Evolutionary conservation across 208 protist genomes (phyloP).

Genomic region (Trypanosoma platydactyli): DNA sequence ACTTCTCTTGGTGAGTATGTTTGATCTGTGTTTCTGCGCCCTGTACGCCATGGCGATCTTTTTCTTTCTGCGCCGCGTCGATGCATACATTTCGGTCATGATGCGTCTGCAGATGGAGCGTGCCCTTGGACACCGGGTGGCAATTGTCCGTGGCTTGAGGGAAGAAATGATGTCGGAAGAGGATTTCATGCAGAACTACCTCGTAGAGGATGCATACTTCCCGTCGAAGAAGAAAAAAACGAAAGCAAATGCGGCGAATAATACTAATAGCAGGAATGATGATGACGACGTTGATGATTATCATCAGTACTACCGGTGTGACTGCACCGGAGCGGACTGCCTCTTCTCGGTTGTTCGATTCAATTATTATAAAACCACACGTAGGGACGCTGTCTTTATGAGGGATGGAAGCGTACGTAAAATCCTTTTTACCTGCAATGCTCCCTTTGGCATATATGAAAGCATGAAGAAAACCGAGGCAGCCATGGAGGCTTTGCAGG

Average conservation of each 20-base stretch:
- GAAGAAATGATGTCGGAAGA: conserved; percentile 34
- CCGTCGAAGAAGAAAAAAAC: not conserved
- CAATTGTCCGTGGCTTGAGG: conserved; percentile 60
- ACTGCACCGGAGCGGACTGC: conserved; percentile 58
- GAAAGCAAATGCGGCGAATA: not conserved
- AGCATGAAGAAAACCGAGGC: conserved; percentile 56
- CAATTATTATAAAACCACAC: conserved; percentile 47
- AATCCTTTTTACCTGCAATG: conserved; percentile 64
- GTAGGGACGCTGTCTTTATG: conserved; percentile 55
- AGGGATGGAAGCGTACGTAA: conserved; percentile 46
- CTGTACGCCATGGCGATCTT: conserved; percentile 49
- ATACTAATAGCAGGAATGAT: conserved; percentile 4
- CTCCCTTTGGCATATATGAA: conserved; percentile 53
- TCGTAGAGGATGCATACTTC: conserved; percentile 62
- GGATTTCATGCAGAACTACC: conserved; percentile 40
- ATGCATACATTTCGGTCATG: conserved; percentile 50
- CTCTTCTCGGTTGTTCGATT: conserved; percentile 58
- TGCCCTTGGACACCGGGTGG: conserved; percentile 76
- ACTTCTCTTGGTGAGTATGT: conserved; percentile 54
- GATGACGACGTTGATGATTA: conserved; percentile 4
- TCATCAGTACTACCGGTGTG: conserved; percentile 29
- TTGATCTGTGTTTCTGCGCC: conserved; percentile 68
- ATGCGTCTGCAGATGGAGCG: conserved; percentile 67
- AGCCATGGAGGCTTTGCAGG: conserved; percentile 66
- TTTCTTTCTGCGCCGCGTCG: conserved; percentile 45